Percentiles rank a stretch among this genome's conserved stretches.
Evolutionary conservation across 768 basidiomycete genomes (phyloP).

Genomic region (Pisolithus orientalis): DNA sequence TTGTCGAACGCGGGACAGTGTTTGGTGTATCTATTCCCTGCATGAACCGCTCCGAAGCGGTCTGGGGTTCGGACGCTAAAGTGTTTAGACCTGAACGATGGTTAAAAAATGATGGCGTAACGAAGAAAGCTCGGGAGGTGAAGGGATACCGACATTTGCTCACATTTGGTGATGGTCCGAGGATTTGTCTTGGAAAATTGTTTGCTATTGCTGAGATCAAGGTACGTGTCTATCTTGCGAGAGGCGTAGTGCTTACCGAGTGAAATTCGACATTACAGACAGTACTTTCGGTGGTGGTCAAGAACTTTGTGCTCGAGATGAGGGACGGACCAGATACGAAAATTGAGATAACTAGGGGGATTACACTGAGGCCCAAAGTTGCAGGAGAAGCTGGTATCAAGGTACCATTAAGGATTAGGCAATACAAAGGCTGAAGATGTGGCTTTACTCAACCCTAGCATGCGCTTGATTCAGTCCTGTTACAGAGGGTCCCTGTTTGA

Average conservation of each 20-base stretch:
- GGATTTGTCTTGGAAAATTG: slow-evolving; percentile 21
- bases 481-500: no score
- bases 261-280: slow-evolving; percentile 21
- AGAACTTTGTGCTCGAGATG: slow-evolving; percentile 30
- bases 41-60: slow-evolving; percentile 42
- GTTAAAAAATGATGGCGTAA: slow-evolving; percentile 13
- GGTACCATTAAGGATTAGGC: slow-evolving; percentile 17
- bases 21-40: slow-evolving; percentile 36
- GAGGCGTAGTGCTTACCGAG: slow-evolving; percentile 4
- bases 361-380: slow-evolving; percentile 7
- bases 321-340: slow-evolving; percentile 29
- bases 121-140: slow-evolving; percentile 12
- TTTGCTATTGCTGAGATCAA: slow-evolving; percentile 25
- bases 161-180: slow-evolving; percentile 25
- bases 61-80: slow-evolving; percentile 53
- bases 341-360: slow-evolving; percentile 3
- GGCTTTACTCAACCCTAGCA: no score
- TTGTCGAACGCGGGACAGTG: slow-evolving; percentile 42
- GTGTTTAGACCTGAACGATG: slow-evolving; percentile 20
- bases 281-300: slow-evolving; percentile 33
- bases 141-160: slow-evolving; percentile 24
- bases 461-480: no score
- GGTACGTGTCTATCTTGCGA: slow-evolving; percentile 7
- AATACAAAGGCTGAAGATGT: slow-evolving; percentile 6
- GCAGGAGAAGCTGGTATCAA: slow-evolving; percentile 16